Evolutionary conservation across 2,329 filamentous ascomycete genomes (phyloP), one percentile per base, ranked within the genome.

Genomic region (Colletotrichum chlorophyti): DNA sequence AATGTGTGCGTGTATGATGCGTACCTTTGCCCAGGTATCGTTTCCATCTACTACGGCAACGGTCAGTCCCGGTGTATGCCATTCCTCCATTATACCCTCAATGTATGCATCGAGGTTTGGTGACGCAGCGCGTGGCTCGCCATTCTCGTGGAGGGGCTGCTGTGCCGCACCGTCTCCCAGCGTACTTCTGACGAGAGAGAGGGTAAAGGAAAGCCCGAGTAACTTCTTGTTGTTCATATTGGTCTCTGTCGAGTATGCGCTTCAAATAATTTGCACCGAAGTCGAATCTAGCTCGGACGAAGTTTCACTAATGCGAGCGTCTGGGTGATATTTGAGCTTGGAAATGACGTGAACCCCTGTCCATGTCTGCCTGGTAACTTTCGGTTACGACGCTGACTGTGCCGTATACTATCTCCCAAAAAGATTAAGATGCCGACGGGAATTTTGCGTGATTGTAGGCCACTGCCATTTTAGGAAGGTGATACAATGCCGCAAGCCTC

Each of bases 1-100:
- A 14, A 17, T 14, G 2, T 14, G 23, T 14, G 8, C 7, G 12
- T 14, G 15, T 17, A 11, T 1, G 7, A n/a, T 11, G 57, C 62
- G 52, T 49, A 75, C 73, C 61, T 69, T 68, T 7, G 72, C 58
- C 65, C 66, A 72, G 4, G 70, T 73, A 12, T 72, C 60, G 9
- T 77, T 66, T 0, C 72, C 70, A 31, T 77, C 69, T 14, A 79
- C 65, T 9, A 80, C 65, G 0, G 74, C 72, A 14, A 82, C 69
- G 2, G 77, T 68, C 8, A 80, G 54, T 0, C 76, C 78, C 2
- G 77, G 76, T 4, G 75, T 70, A 53, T 79, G 69, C 68, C 72
- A 77, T 46, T 69, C 46, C 2, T 72, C 41, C 53, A 77, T 68
- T 2, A 70, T 62, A 5, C 67, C 63, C 17, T 69, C 57, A 5